Base-by-base conservation (phyloP, 305 asterid genomes). In the Fraxinus baroniana region DNA sequence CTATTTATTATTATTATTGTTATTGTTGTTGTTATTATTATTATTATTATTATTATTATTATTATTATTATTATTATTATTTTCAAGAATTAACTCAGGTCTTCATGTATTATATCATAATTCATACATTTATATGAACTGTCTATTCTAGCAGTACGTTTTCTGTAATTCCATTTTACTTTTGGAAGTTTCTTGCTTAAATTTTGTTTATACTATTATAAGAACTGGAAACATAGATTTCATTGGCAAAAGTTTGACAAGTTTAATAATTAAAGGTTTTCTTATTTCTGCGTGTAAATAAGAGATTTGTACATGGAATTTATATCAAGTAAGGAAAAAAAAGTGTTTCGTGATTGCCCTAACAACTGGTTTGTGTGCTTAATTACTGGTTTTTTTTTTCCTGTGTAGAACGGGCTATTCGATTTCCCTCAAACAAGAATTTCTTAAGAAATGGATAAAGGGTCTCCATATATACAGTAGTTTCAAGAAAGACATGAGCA, bases 401-500 rank as follows among this genome's bases (percentile, higher is more conserved):
- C 7, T 49, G 30, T 57, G 55, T 82, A 87, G 89, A 80, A 91
- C 82, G 93, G 85, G 83, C 70, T 79, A 82, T 30, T 79, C 90
- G 10, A 83, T 85, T 79, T 78, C 84, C 84, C 70, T 90, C 74
- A 92, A 84, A 84, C 89, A 85, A 80, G 98, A 94, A 81, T 93
- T 94, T 89, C 84, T 90, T 85, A 87, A 78, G 74, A 93, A 90
- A 87, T 94, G 97, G 98, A 83, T 90, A 70, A 91, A 89, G 84
- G 94, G 98, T 20, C 90, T 93, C 37, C 85, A 86, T 55, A 78
- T 86, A 74, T 92, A 86, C 91, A 83, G 52, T 68, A 64, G 68
- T 4, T 76, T 86, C 79, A 94, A 85, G 55, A 84, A 82, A n/a
- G 84, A 89, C 10, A 92, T 91, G 97, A 89, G 85, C 82, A 24